Percentiles rank a stretch among this genome's conserved stretches.
Conservation (phyloP, 352 stramenopile genomes). For the Phytophthora melonis region DNA sequence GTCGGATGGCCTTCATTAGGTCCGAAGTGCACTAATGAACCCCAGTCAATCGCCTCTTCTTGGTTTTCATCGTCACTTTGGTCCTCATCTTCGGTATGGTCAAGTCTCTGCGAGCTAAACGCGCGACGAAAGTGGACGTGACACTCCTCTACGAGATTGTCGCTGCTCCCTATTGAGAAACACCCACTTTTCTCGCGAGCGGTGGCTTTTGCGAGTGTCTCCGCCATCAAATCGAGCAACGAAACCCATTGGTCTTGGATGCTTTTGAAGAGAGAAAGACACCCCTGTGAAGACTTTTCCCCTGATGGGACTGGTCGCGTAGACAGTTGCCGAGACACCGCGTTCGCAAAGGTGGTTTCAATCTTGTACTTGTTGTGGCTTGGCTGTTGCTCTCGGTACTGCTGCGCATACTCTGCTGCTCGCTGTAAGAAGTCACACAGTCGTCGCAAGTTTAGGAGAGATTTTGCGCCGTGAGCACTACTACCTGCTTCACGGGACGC, state of each 20-base stretch:
- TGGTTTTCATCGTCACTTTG: conserved; percentile 42
- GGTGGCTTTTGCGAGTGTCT: conserved; percentile 31
- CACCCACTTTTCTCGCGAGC: conserved; percentile 34
- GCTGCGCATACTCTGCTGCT: conserved; percentile 46
- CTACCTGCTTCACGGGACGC: not conserved
- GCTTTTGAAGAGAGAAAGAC: conserved; percentile 19
- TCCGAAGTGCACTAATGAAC: conserved; percentile 45
- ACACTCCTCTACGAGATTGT: conserved; percentile 45
- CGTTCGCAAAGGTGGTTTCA: conserved; percentile 76
- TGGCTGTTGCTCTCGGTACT: conserved; percentile 54
- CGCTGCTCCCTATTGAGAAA: conserved; percentile 37
- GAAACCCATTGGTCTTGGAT: conserved; percentile 57
- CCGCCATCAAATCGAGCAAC: conserved; percentile 40
- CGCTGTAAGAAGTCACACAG: conserved; percentile 65
- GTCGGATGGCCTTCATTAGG: conserved; percentile 13
- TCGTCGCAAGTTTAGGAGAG: conserved; percentile 64
- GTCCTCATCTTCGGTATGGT: conserved; percentile 30
- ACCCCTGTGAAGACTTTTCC: conserved; percentile 3
- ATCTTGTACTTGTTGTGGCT: conserved; percentile 53
- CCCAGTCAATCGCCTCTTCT: conserved; percentile 69
- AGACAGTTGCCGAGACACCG: conserved; percentile 51
- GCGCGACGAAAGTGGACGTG: conserved; percentile 42
- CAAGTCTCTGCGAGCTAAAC: conserved; percentile 12
- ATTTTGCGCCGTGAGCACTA: conserved; percentile 38
- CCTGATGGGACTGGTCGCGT: not conserved